Evolutionary conservation across 2,329 filamentous ascomycete genomes (phyloP).

Genomic region (Alternaria arbusti): DNA sequence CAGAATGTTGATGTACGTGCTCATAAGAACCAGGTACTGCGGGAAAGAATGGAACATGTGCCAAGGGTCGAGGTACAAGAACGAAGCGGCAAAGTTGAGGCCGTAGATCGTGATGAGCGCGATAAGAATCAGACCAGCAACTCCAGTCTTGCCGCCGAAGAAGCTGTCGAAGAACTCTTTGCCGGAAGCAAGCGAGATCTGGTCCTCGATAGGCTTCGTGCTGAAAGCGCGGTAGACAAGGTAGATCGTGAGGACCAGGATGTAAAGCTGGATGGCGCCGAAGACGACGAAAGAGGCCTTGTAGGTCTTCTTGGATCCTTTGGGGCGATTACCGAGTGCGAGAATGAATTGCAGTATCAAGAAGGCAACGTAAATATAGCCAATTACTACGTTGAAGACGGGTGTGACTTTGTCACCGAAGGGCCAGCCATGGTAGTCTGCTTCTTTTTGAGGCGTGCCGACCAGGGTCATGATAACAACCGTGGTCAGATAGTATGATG

Average conservation of each 20-base stretch:
- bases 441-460: conserved; percentile 64
- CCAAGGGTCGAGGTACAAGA: conserved; percentile 98
- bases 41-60: conserved; percentile 99
- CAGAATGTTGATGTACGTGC: conserved; percentile 98
- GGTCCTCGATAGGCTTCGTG: conserved; percentile 60
- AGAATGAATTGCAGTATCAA: conserved; percentile 95
- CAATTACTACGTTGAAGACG: conserved; percentile 86
- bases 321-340: conserved; percentile 93
- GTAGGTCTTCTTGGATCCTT: conserved; percentile 91
- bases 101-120: conserved; percentile 93
- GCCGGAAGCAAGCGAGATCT: background rate
- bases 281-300: conserved; percentile 89
- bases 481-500: conserved; percentile 98
- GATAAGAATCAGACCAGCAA: conserved; percentile 90
- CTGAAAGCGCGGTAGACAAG: conserved; percentile 83
- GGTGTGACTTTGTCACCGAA: conserved; percentile 88
- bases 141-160: conserved; percentile 66
- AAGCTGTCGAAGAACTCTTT: background rate
- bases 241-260: conserved; percentile 86
- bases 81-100: conserved; percentile 94
- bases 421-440: conserved; percentile 72
- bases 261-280: conserved; percentile 85
- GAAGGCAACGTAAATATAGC: conserved; percentile 91
- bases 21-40: conserved; percentile 91
- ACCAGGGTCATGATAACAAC: conserved; percentile 97